These are phyloP conservation scores for Colletotrichum lini DNA, from an alignment of 2,329 filamentous ascomycete species.

Conservation along the genomic window DNA sequence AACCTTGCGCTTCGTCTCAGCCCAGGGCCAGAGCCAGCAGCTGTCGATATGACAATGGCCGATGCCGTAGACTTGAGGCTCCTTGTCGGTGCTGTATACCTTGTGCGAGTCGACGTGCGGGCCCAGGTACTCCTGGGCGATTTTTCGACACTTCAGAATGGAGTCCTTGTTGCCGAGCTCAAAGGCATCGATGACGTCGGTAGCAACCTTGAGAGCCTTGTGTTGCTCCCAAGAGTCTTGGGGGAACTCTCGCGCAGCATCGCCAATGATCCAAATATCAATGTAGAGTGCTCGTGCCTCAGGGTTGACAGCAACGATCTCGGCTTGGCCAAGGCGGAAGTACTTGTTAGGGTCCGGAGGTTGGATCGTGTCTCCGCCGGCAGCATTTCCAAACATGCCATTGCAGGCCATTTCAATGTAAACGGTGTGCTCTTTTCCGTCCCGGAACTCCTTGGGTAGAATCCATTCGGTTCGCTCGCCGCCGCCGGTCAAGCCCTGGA, in stretches of 20 bases:
- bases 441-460: slow-evolving; percentile 83
- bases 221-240: slow-evolving; percentile 91
- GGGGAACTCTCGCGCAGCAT: slow-evolving; percentile 93
- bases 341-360: slow-evolving; percentile 89
- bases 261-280: slow-evolving; percentile 96
- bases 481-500: slow-evolving; percentile 92
- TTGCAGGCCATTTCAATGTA: slow-evolving; percentile 99
- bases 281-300: slow-evolving; percentile 87
- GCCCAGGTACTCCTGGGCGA: slow-evolving; percentile 88
- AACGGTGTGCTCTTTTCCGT: slow-evolving; percentile 88
- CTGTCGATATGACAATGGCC: slow-evolving; percentile 99
- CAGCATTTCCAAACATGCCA: slow-evolving; percentile 95
- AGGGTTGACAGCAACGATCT: slow-evolving; percentile 91
- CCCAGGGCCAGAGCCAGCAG: slow-evolving; percentile 99
- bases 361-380: slow-evolving; percentile 87
- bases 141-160: slow-evolving; percentile 83
- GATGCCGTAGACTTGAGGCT: slow-evolving; percentile 87
- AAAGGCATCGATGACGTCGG: slow-evolving; percentile 91
- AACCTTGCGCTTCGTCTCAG: slow-evolving; percentile 96
- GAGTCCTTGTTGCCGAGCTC: slow-evolving; percentile 84
- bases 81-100: slow-evolving; percentile 83
- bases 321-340: slow-evolving; percentile 81
- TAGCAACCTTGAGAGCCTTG: slow-evolving; percentile 85
- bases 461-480: slow-evolving; percentile 94
- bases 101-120: slow-evolving; percentile 84